Base-by-base conservation (phyloP, 768 basidiomycete genomes). In the Amanita rubescens region DNA sequence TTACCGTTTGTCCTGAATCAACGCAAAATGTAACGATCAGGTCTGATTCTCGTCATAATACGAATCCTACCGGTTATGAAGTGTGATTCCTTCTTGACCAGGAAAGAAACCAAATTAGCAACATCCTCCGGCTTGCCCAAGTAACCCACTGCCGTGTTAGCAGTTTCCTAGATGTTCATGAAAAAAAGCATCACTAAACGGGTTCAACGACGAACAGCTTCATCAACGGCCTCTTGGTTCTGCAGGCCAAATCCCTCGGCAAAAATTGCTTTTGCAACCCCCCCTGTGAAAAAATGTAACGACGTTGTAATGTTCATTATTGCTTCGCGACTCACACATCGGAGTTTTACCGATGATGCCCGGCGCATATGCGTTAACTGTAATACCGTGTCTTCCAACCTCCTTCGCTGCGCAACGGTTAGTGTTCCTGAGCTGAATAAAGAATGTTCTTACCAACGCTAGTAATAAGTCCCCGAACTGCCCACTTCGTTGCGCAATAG, bases 401-500 rank as follows among this genome's bases (percentile, higher is more conserved):
- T 67, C 65, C 15, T 37, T 47, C 1, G 65, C 64, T 66, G 22
- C 6, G 24, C 5, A n/a, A 51, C 20, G 34, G n/a, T 20, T 22
- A 33, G 22, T 1, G 1, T 14, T 35, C 19, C 49, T 5, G 20
- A 44, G 12, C 38, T 30, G 27, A 30, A 25, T 7, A 2, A 10
- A n/a, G 35, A 11, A 27, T 20, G 39, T 50, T 5, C 57, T 2
- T 35, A 65, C 65, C 63, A 20, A 57, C 9, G 43, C 46, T 44
- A 60, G 58, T 11, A 74, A 71, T 32, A 73, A 59, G 42, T 11
- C 69, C 75, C n/a, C 71, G 62, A 9, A 75, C 39, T 11, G 74
- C 72, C 55, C 73, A 74, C 57, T 75, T 74, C 1, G 64, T 71
- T 0, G 68, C 42, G 43, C 63, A 60, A 49, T 75, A 74, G 6